Percentiles rank a stretch among this genome's conserved stretches.
These are phyloP conservation scores for Azolla pinnata DNA, from an alignment of 75 land plant genomes.

Conservation along the genomic window DNA sequence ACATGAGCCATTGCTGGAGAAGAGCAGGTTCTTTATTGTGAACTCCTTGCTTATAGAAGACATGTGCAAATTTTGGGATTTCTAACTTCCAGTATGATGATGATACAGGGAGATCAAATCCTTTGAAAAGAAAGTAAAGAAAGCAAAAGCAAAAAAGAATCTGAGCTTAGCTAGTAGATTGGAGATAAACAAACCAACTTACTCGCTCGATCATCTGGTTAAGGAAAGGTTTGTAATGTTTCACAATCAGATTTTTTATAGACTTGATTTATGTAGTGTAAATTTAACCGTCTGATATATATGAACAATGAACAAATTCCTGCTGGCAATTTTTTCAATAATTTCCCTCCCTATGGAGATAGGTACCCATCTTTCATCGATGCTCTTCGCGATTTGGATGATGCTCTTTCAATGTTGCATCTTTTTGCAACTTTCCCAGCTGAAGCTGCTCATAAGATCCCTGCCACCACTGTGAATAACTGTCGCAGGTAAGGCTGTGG, in stretches of 20 bases:
- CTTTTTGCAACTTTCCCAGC: conserved; percentile 91
- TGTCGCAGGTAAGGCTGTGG: conserved; percentile 80
- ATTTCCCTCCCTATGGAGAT: not conserved
- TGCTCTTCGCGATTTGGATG: conserved; percentile 92
- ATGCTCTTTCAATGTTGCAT: conserved; percentile 86
- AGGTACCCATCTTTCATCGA: conserved; percentile 92
- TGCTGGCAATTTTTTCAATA: not conserved
- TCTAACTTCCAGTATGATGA: not conserved
- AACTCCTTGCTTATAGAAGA: too few relatives aligned
- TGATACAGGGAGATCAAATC: conserved; percentile 53
- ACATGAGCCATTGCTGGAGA: conserved; percentile 77
- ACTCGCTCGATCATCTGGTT: conserved; percentile 61
- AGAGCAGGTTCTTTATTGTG: conserved; percentile 30
- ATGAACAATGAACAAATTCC: not conserved
- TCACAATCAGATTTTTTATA: too few relatives aligned
- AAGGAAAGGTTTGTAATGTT: conserved; percentile 64
- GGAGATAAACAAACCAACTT: conserved; percentile 38
- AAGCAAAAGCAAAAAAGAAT: conserved; percentile 72
- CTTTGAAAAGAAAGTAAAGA: conserved; percentile 70
- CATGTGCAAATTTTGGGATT: too few relatives aligned
- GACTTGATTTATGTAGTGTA: too few relatives aligned
- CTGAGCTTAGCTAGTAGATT: conserved; percentile 41
- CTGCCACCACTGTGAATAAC: conserved; percentile 56
- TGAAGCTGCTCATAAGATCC: conserved; percentile 45
- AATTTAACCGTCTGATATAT: too few relatives aligned